Base-by-base conservation (phyloP, 257 asterid genomes). In the Eustoma russellianum region DNA sequence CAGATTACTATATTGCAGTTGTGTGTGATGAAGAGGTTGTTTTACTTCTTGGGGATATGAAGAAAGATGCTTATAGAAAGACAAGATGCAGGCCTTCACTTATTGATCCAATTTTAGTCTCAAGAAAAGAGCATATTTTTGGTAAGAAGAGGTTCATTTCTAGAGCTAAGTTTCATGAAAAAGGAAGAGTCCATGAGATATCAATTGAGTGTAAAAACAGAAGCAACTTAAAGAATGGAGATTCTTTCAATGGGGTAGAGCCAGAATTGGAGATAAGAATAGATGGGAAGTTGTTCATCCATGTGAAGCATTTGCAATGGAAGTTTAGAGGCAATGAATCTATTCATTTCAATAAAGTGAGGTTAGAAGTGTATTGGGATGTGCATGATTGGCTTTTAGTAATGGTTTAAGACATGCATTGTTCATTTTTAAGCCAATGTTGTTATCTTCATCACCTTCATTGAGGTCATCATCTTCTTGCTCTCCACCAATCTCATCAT, bases 251-350 rank as follows among this genome's bases (percentile, higher is more conserved):
- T 45, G 82, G 72, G 16, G 62, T 60, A 33, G 96, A 85, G 45
- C 96, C 89, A 13, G 98, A 91, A 48, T 82, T 91, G 98, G 98
- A 84, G 83, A 84, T 87, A 41, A 73, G 74, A 55, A 79, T 91
- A 35, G 96, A 91, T 62, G 98, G 95, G 33, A 74, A 79, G 58
- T 53, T 74, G 52, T 72, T 74, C 15, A 72, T 91, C 30, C 88
- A 77, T 56, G 93, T 87, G 19, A 84, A 80, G 74, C 97, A 91
- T 53, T 56, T 91, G 68, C 96, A 91, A 48, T 91, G 97, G 98
- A 91, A 91, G 55, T 91, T 91, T 44, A 72, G 97, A 63, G 98
- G 98, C 5, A 91, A 87, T 30, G 96, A 87, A 14, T 67, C 82
- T 5, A 60, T 91, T 43, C 75, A 74, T 59, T 46, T 91, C 14